Percentiles rank a stretch among this genome's conserved stretches.
Conservation (phyloP, 768 basidiomycete genomes). For the Rubroboletus satanas region DNA sequence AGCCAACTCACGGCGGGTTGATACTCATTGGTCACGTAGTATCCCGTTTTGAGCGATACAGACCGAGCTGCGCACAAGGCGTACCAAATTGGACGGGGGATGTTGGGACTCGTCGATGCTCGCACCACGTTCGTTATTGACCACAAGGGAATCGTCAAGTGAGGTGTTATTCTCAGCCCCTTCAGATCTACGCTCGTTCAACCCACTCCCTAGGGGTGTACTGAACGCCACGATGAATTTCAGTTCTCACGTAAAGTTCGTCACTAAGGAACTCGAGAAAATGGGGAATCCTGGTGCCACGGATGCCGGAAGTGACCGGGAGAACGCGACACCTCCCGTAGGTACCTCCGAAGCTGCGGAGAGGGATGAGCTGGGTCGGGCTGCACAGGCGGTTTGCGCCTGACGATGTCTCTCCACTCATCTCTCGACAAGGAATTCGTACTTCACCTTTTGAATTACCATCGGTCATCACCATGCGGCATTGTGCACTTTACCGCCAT, state of each 20-base stretch:
- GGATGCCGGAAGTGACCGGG: not conserved
- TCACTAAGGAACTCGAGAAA: slow-evolving; percentile 60
- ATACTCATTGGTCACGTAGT: slow-evolving; percentile 38
- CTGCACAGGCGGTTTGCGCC: slow-evolving; percentile 15
- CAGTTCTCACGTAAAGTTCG: slow-evolving; percentile 66
- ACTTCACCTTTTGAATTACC: slow-evolving; percentile 5
- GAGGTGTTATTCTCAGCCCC: slow-evolving; percentile 13
- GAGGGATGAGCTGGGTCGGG: slow-evolving; percentile 22
- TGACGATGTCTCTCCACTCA: slow-evolving; percentile 4
- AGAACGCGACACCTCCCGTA: not conserved
- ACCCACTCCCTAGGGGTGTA: slow-evolving; percentile 42
- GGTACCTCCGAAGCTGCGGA: slow-evolving; percentile 8
- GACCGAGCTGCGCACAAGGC: slow-evolving; percentile 58
- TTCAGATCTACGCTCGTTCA: slow-evolving; percentile 1
- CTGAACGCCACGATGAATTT: slow-evolving; percentile 59
- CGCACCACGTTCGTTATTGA: slow-evolving; percentile 79
- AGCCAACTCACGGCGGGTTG: not conserved
- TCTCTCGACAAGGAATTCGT: not conserved
- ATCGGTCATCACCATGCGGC: not conserved
- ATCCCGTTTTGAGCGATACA: slow-evolving; percentile 73
- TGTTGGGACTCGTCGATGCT: slow-evolving; percentile 61
- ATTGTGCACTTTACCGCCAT: not conserved
- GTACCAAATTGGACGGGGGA: slow-evolving; percentile 61
- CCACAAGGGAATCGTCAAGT: slow-evolving; percentile 63
- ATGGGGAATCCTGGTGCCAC: slow-evolving; percentile 25